Base-by-base conservation (phyloP, 345 rosid genomes). In the Ceriops decandra region DNA sequence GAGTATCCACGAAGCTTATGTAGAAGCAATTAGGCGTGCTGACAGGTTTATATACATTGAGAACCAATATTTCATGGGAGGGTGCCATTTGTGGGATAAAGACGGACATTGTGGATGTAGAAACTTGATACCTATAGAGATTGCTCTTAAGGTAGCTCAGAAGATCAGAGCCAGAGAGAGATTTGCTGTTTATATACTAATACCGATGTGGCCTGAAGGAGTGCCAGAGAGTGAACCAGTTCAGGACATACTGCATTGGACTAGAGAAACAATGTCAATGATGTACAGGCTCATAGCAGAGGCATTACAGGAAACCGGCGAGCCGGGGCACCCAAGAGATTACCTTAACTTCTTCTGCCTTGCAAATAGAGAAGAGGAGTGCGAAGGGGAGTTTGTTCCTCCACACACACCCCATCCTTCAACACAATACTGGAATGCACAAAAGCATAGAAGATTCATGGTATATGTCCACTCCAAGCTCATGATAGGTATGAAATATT, bases 121-220 rank as follows among this genome's bases (percentile, higher is more conserved):
- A 15, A 93, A 93, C 78, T 69, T 91, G 85, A 89, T 93, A 35
- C 98, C 97, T 6, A 68, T 86, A 0, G 97, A 89, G 82, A 88
- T 90, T 66, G 92, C 92, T 1, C 87, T 93, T 0, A 89, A 93
- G 76, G 72, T 87, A 5, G 91, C 67, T 0, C 79, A 72, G 35
- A 93, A 90, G 78, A 89, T 90, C 35, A 82, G 70, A 24, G 83
- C 80, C 0, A 84, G 66, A 46, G 83, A 91, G 81, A 86, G 95
- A 54, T 91, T 93, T 79, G 82, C 96, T 0, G 91, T 80, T 51
- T 93, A 93, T 66, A 81, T 93, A 32, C 57, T 91, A 81, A 86
- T 93, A 57, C 96, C 98, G 15, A 90, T 93, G 98, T 93, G 98
- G 96, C 96, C 98, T 5, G 98, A 90, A 80, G 97, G 96, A 24